Base-by-base conservation (phyloP, 2,329 filamentous ascomycete genomes). In the Aureobasidium musti region DNA sequence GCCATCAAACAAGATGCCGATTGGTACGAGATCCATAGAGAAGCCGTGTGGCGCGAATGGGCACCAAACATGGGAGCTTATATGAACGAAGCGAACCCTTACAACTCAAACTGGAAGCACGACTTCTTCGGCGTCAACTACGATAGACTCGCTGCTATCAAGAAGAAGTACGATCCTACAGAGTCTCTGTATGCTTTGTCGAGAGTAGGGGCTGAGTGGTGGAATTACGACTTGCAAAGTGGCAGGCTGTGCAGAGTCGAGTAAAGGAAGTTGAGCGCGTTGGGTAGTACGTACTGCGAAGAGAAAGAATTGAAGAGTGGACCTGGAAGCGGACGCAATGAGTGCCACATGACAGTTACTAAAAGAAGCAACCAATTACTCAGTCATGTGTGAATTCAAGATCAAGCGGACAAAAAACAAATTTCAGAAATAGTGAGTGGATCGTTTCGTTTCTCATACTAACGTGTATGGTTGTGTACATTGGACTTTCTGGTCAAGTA, bases 61-160 rank as follows among this genome's bases (percentile, higher is more conserved):
- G 76, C 79, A 10, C 74, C 80, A 72, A 26, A 78, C 73, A 50
- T 78, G 74, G 52, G 79, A 26, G 76, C 79, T 7, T 83, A 83
- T 69, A 70, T 82, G 67, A 83, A 82, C 68, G 82, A 83, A 71
- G 82, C 80, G 60, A 67, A 76, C 67, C 68, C 73, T 2, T 73
- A 76, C 23, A 76, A 77, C 63, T 71, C 73, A 17, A 69, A 77
- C 53, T 79, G 74, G 73, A 73, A 75, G 65, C 67, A 73, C 50
- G 71, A 75, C 3, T 77, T 78, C 70, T 79, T 73, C 70, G 77
- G 77, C 13, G 65, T 67, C 3, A 74, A 78, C 41, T 79, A 79
- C 54, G 65, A 61, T 1, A 67, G 67, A 8, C 71, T 79, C 3
- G 70, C 74, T 14, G 67, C 70, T 4, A 68, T 74, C 47, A 79